These are phyloP conservation scores for Trichoderma cornu-damae DNA, from an alignment of 2,329 filamentous ascomycete species.

Conservation along the genomic window DNA sequence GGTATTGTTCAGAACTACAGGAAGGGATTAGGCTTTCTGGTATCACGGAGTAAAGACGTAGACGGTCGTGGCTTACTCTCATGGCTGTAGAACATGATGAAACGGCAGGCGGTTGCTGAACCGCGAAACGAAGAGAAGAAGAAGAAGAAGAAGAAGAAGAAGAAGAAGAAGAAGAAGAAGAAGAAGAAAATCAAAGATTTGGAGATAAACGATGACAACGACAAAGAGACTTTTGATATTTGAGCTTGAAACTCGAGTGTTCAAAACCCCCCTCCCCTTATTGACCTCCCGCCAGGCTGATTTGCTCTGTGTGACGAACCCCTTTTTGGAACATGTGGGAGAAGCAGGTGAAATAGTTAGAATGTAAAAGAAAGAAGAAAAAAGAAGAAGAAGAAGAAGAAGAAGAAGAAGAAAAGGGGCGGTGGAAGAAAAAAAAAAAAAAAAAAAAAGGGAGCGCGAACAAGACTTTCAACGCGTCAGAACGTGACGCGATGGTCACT, in stretches of 20 bases:
- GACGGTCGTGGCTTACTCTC: conserved; percentile 59
- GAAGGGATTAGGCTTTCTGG: conserved; percentile 24
- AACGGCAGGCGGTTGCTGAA: neutral
- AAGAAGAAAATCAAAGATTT: neutral
- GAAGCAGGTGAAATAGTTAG: neutral
- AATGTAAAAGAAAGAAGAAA: neutral
- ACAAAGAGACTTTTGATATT: too few relatives aligned
- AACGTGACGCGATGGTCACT: neutral
- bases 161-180: neutral
- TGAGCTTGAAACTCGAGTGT: neutral
- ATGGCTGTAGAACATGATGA: conserved; percentile 87
- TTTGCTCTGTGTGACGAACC: neutral
- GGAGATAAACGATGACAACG: too few relatives aligned
- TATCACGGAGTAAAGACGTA: neutral
- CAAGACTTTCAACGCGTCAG: too few relatives aligned
- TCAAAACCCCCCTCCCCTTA: neutral
- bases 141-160: neutral
- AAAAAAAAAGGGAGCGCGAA: too few relatives aligned
- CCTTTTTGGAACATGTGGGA: neutral
- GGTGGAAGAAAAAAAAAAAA: too few relatives aligned
- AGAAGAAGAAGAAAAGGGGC: too few relatives aligned
- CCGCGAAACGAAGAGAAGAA: neutral
- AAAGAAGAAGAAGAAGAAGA: too few relatives aligned
- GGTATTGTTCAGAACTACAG: conserved; percentile 70
- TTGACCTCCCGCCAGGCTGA: neutral